Percentiles rank a stretch among this genome's conserved stretches.
phyloP scores from a whole-genome alignment of 805 yeast species.

The Starmera caribaea region DNA sequence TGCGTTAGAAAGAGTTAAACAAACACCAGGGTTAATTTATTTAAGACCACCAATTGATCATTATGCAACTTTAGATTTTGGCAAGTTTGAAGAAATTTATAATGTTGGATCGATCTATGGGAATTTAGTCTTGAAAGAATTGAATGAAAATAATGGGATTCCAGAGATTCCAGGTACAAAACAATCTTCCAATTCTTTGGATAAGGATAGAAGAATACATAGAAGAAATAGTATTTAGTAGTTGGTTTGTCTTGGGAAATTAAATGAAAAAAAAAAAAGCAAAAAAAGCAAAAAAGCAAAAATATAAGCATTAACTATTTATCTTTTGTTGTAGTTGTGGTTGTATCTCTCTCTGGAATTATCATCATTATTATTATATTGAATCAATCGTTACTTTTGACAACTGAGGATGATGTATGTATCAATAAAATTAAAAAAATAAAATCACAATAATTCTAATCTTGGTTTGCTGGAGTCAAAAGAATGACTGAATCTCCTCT shows the following conservation, averaged over 20 bases:
- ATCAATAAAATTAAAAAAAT: no score
- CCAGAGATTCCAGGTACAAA: conserved; percentile 53
- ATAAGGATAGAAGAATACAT: conserved; percentile 17
- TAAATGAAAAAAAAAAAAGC: neutral
- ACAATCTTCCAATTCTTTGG: conserved; percentile 11
- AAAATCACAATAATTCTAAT: conserved; percentile 2
- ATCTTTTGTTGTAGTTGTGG: no score
- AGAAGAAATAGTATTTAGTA: conserved; percentile 58
- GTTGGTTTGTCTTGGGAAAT: neutral
- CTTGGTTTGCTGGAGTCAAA: conserved; percentile 42
- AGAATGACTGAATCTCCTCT: conserved; percentile 97
- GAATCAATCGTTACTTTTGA: no score
- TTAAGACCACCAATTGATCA: conserved; percentile 90
- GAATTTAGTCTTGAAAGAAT: conserved; percentile 39
- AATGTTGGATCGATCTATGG: conserved; percentile 75
- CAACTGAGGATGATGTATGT: no score
- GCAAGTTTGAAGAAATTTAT: conserved; percentile 83
- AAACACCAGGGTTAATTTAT: conserved; percentile 75
- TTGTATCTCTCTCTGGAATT: no score
- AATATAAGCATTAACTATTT: neutral
- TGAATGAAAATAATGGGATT: conserved; percentile 43
- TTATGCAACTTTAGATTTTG: conserved; percentile 87
- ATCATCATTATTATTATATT: no score
- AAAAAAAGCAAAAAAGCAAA: neutral
- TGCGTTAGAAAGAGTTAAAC: conserved; percentile 82